A percentile compares a stretch with the other conserved stretches of the same genome.
These are phyloP conservation scores for Aspergillus awamori DNA, from an alignment of 2,329 filamentous ascomycete species.

Conservation along the genomic window DNA sequence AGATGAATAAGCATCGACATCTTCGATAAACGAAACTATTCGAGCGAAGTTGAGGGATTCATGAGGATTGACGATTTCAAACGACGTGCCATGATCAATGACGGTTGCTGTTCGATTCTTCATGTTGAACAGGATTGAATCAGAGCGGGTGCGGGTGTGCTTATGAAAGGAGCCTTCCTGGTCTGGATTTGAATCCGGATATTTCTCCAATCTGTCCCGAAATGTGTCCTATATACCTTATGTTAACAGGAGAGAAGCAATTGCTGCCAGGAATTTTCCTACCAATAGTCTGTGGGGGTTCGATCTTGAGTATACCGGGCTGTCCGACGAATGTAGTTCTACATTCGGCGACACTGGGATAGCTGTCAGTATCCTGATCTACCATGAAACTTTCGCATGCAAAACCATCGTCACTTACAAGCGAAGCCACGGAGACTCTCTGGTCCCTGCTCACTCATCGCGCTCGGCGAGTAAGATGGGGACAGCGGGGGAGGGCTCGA, in stretches of 20 bases:
- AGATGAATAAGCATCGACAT: conserved; percentile 32
- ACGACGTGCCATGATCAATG: conserved; percentile 38
- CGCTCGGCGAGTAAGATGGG: conserved; percentile 41
- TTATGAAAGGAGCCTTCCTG: conserved; percentile 24
- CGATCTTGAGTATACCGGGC: conserved; percentile 6
- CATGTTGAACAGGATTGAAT: conserved; percentile 32
- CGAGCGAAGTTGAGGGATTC: conserved; percentile 39
- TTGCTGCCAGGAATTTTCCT: neutral
- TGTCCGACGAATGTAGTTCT: conserved; percentile 11
- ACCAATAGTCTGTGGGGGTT: conserved; percentile 24
- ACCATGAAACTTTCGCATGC: conserved; percentile 5
- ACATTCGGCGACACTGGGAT: conserved; percentile 15
- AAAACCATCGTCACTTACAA: conserved; percentile 18
- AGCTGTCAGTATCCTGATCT: conserved; percentile 1
- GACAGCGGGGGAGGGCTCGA: conserved; percentile 43
- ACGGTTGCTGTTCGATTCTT: conserved; percentile 33
- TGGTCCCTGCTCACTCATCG: conserved; percentile 34
- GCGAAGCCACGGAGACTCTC: conserved; percentile 28
- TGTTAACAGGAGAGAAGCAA: neutral
- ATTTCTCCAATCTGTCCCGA: conserved; percentile 32
- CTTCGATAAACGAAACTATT: conserved; percentile 42
- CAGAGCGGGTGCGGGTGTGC: conserved; percentile 26
- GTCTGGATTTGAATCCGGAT: conserved; percentile 23
- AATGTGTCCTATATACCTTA: conserved; percentile 33
- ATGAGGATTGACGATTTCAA: conserved; percentile 44